Base-by-base conservation (phyloP, 306 rosid genomes). In the Ceratonia siliqua region DNA sequence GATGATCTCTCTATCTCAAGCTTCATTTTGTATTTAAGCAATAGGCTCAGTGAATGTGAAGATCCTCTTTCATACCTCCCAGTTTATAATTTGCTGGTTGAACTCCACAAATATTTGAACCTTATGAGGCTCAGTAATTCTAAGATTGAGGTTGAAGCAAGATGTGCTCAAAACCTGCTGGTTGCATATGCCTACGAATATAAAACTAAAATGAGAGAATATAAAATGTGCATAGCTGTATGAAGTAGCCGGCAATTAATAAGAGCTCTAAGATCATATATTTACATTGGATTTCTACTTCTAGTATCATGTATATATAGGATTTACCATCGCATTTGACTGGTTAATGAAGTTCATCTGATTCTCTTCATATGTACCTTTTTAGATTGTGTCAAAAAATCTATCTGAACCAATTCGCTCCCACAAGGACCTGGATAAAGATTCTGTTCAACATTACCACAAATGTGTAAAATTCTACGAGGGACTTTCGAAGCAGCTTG, bases 341-440 rank as follows among this genome's bases (percentile, higher is more conserved):
- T 78, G 53, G 52, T 79, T 52, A 33, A 38, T 15, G 77, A 74
- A 59, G 18, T 42, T 77, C n/a, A 17, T 55, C 73, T 84, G 76
- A 76, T 59, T 63, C 76, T 61, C 64, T 76, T 33, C 3, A 36
- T 82, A 27, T 69, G 67, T 76, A 68, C 75, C 59, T 49, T 42
- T 83, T 83, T 82, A 94, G 99, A 94, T 94, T 80, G 98, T 92
- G 54, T 89, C 96, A 3, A 94, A 90, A 86, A 84, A 68, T 85
- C 86, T 94, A 42, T 84, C 96, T 63, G 99, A 94, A 68, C 97
- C 99, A 27, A 92, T 94, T 79, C 96, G 99, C 73, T 94, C 99
- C 68, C 99, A 94, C 85, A 94, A 94, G 87, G 99, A 94, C 80
- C 86, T 94, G 84, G 99, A 94, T 81, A 94, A 94, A 83, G 99